phyloP scores from a whole-genome alignment of 805 yeast species.

The Yamadazyma nakazawae region DNA sequence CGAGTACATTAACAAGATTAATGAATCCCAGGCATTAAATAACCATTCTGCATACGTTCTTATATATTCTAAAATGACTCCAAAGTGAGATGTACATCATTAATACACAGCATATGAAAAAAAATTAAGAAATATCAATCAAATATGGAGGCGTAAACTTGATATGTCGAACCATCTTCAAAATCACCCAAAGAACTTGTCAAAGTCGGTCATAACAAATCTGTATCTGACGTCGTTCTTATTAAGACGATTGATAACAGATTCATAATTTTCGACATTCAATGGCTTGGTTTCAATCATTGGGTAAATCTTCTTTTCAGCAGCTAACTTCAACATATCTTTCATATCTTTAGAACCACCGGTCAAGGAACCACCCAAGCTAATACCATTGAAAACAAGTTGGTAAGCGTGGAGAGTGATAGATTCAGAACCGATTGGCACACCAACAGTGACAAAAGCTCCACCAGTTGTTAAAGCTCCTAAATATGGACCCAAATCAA shows the following conservation, averaged over 20 bases:
- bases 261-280: slow-evolving; percentile 26
- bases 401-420: slow-evolving; percentile 20
- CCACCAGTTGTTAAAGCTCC: slow-evolving; percentile 22
- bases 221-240: slow-evolving; percentile 43
- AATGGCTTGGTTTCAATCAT: slow-evolving; percentile 36
- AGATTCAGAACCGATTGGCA: slow-evolving; percentile 23
- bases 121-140: too few species aligned
- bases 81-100: slow-evolving; percentile 6
- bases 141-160: too few species aligned
- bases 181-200: slow-evolving; percentile 23
- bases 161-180: too few species aligned
- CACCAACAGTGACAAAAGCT: slow-evolving; percentile 24
- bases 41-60: slow-evolving; percentile 91
- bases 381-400: slow-evolving; percentile 23
- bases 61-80: slow-evolving; percentile 72
- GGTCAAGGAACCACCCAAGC: slow-evolving; percentile 27
- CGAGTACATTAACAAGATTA: slow-evolving; percentile 72
- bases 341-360: slow-evolving; percentile 34
- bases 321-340: slow-evolving; percentile 37
- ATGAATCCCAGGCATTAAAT: slow-evolving; percentile 68
- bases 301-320: slow-evolving; percentile 31
- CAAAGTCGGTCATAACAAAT: slow-evolving; percentile 56
- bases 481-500: slow-evolving; percentile 49
- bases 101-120: slow-evolving; percentile 3
- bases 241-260: slow-evolving; percentile 31